Conservation (phyloP, 2,329 filamentous ascomycete genomes). For the Cladosporium sp. region DNA sequence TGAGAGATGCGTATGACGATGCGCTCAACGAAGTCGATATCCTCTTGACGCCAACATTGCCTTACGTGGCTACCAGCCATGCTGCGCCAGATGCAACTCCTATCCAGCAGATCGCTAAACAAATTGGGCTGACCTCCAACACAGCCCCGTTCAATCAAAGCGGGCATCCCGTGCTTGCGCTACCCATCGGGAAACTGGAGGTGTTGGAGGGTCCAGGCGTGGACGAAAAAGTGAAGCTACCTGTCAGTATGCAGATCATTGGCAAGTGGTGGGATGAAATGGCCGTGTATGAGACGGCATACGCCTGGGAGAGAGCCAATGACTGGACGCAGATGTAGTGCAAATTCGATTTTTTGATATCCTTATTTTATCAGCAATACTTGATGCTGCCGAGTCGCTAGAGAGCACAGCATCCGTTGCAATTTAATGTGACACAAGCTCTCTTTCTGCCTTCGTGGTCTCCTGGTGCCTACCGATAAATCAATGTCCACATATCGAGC, state of each 20-base stretch:
- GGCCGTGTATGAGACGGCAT: constrained; percentile 46
- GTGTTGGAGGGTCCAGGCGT: constrained; percentile 51
- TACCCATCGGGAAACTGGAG: constrained; percentile 44
- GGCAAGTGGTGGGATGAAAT: constrained; percentile 52
- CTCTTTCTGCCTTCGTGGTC: no score
- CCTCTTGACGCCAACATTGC: constrained; percentile 50
- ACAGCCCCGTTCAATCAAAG: constrained; percentile 55
- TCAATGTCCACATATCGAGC: neutral
- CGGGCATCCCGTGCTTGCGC: constrained; percentile 50
- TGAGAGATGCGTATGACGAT: constrained; percentile 49
- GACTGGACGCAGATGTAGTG: constrained; percentile 45
- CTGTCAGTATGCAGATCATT: constrained; percentile 38
- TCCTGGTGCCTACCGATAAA: neutral
- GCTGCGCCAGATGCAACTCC: constrained; percentile 42
- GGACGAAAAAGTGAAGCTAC: constrained; percentile 31
- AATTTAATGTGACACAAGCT: neutral
- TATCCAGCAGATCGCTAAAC: constrained; percentile 50
- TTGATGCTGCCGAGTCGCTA: neutral
- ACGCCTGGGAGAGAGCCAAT: constrained; percentile 50
- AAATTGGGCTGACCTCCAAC: constrained; percentile 57
- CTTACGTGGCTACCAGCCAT: constrained; percentile 49
- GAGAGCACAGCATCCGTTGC: neutral
- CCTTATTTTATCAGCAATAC: constrained; percentile 32
- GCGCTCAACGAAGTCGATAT: constrained; percentile 47
- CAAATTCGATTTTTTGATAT: constrained; percentile 29